phyloP scores from a whole-genome alignment of 768 basidiomycete species.

The Polyporus arcularius region DNA sequence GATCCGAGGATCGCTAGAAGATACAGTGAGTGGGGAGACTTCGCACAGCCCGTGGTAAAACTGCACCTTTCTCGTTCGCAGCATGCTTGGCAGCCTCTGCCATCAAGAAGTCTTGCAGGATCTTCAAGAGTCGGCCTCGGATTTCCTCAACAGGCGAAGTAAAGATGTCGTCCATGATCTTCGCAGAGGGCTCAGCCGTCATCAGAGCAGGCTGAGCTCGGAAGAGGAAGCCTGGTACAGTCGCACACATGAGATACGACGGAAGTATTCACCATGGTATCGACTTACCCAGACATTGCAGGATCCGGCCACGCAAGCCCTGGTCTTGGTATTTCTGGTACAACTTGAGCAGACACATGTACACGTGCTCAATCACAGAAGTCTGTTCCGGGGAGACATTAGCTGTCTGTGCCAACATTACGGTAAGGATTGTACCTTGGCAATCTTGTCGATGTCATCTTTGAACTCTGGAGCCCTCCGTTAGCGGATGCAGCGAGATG shows the following conservation, averaged over 20 bases:
- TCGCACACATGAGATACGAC: neutral
- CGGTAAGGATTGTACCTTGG: conserved; percentile 41
- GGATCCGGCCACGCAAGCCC: conserved; percentile 64
- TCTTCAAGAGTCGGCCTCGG: conserved; percentile 74
- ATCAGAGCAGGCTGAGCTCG: conserved; percentile 90
- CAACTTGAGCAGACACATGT: conserved; percentile 66
- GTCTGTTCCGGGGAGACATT: conserved; percentile 39
- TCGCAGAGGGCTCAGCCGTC: conserved; percentile 74
- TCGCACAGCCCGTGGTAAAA: conserved; percentile 19
- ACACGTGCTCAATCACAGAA: conserved; percentile 84
- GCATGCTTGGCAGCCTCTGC: conserved; percentile 81
- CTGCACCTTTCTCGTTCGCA: conserved; percentile 62
- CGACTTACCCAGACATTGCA: conserved; percentile 81
- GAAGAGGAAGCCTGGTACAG: conserved; percentile 72
- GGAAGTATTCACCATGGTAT: neutral
- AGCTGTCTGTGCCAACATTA: neutral
- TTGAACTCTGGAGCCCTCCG: conserved; percentile 46
- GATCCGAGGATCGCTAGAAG: conserved; percentile 20
- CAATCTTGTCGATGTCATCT: conserved; percentile 57
- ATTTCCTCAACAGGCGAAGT: conserved; percentile 69
- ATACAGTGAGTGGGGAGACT: neutral
- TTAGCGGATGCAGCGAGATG: neutral
- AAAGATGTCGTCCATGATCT: conserved; percentile 91
- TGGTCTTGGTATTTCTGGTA: conserved; percentile 65
- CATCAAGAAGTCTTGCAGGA: conserved; percentile 89